A percentile compares a stretch with the other conserved stretches of the same genome.
Evolutionary conservation across 2,329 filamentous ascomycete genomes (phyloP).

Genomic region (Mycocentrospora acerina): DNA sequence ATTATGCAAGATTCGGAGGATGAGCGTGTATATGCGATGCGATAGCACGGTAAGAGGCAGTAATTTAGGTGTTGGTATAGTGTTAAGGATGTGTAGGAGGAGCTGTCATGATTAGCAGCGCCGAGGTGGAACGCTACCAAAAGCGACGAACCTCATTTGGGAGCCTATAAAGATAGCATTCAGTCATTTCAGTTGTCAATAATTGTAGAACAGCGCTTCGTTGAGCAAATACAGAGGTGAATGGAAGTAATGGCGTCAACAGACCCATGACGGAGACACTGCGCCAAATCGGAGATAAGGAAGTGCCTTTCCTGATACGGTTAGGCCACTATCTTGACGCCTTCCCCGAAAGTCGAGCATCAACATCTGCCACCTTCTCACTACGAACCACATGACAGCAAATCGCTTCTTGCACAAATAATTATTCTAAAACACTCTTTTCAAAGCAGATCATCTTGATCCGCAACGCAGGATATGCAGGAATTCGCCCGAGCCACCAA

Average conservation of each 20-base stretch:
- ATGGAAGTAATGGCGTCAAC: constrained; percentile 3
- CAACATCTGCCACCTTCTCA: neutral
- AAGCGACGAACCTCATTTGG: constrained; percentile 38
- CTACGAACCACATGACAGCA: neutral
- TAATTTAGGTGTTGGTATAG: constrained; percentile 45
- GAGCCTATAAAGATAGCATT: constrained; percentile 37
- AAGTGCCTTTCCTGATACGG: neutral
- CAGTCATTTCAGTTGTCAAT: constrained; percentile 17
- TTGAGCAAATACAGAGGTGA: neutral
- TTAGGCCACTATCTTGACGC: neutral
- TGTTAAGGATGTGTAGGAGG: constrained; percentile 47
- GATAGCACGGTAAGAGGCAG: constrained; percentile 61
- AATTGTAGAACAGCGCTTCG: neutral
- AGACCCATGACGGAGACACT: no score
- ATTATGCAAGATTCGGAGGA: constrained; percentile 64
- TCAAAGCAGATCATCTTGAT: neutral
- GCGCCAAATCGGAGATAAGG: neutral
- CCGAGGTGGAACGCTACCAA: neutral
- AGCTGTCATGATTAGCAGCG: constrained; percentile 33
- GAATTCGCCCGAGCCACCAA: constrained; percentile 12
- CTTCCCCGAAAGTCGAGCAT: no score
- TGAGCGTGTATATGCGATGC: constrained; percentile 63
- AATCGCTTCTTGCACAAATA: neutral
- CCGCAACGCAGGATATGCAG: constrained; percentile 25
- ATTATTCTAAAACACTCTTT: no score